Conservation (phyloP, 371 early-diverging fungal species). For the Zychaea mexicana region DNA sequence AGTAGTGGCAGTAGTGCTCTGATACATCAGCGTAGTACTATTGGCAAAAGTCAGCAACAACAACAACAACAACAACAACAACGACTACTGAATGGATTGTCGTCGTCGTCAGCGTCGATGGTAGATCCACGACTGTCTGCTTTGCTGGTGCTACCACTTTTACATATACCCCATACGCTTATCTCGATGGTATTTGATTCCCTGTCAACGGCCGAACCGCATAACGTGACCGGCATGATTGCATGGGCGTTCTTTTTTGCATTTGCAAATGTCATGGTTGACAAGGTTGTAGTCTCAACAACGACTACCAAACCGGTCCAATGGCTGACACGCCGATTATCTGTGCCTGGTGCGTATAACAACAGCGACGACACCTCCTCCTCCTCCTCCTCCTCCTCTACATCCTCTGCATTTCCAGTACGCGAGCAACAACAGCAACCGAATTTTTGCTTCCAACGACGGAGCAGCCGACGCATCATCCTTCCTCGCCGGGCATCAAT, state of each 20-base stretch:
- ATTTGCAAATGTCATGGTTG: slow-evolving; percentile 34
- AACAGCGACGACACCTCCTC: background rate
- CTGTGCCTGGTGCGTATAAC: background rate
- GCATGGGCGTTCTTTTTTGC: slow-evolving; percentile 44
- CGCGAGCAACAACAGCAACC: background rate
- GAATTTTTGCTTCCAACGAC: slow-evolving; percentile 6
- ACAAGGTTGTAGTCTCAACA: slow-evolving; percentile 16
- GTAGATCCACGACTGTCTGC: slow-evolving; percentile 17
- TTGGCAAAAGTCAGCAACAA: background rate
- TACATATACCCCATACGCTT: slow-evolving; percentile 42
- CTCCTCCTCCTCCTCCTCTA: background rate
- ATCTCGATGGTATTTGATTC: slow-evolving; percentile 38
- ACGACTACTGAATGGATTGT: too few relatives aligned
- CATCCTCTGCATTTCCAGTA: background rate
- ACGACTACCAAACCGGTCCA: background rate
- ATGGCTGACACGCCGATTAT: background rate
- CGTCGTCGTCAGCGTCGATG: background rate
- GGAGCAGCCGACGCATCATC: slow-evolving; percentile 5
- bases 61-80: background rate
- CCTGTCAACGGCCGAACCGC: slow-evolving; percentile 7
- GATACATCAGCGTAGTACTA: background rate
- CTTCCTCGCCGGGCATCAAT: slow-evolving; percentile 3
- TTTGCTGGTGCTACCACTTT: slow-evolving; percentile 32
- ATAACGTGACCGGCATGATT: slow-evolving; percentile 27
- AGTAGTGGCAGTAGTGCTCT: too few relatives aligned